Evolutionary conservation across 768 basidiomycete genomes (phyloP).

Genomic region (Strobilomyces dryophilus): DNA sequence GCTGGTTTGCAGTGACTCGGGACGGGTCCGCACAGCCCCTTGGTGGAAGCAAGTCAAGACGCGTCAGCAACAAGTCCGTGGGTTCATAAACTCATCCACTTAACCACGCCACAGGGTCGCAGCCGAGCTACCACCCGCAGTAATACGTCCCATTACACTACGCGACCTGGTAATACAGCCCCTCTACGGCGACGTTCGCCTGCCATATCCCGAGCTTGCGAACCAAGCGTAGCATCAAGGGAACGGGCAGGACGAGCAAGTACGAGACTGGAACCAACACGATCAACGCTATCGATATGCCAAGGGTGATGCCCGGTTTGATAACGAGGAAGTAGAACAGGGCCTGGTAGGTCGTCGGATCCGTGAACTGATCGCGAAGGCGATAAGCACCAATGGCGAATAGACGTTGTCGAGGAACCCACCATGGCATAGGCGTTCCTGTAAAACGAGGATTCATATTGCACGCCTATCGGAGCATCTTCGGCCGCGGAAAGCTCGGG

Average conservation of each 20-base stretch:
- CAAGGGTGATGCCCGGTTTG: constrained; percentile 75
- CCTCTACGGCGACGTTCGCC: constrained; percentile 78
- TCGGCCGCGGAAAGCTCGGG: constrained; percentile 49
- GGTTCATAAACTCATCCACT: constrained; percentile 21
- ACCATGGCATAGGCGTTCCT: constrained; percentile 82
- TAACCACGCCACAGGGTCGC: constrained; percentile 28
- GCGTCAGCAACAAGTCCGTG: constrained; percentile 31
- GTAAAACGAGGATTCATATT: constrained; percentile 70
- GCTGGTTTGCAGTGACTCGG: constrained; percentile 1
- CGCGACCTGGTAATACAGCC: constrained; percentile 43
- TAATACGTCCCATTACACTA: background rate
- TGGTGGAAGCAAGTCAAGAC: constrained; percentile 33
- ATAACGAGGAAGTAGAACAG: constrained; percentile 87
- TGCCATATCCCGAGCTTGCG: constrained; percentile 76
- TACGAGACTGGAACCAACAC: constrained; percentile 55
- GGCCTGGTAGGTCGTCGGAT: constrained; percentile 78
- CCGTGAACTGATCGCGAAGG: constrained; percentile 55
- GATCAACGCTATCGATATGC: constrained; percentile 53
- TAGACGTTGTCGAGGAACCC: constrained; percentile 17
- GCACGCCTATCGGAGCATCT: constrained; percentile 34
- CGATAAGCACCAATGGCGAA: constrained; percentile 6
- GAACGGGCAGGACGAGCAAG: constrained; percentile 61
- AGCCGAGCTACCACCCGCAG: constrained; percentile 10
- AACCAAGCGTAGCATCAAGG: constrained; percentile 60
- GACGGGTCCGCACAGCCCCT: constrained; percentile 6